Percentiles rank a stretch among this genome's conserved stretches.
Evolutionary conservation across 805 yeast genomes (phyloP).

Genomic region (Kodamaea nitidulidarum): DNA sequence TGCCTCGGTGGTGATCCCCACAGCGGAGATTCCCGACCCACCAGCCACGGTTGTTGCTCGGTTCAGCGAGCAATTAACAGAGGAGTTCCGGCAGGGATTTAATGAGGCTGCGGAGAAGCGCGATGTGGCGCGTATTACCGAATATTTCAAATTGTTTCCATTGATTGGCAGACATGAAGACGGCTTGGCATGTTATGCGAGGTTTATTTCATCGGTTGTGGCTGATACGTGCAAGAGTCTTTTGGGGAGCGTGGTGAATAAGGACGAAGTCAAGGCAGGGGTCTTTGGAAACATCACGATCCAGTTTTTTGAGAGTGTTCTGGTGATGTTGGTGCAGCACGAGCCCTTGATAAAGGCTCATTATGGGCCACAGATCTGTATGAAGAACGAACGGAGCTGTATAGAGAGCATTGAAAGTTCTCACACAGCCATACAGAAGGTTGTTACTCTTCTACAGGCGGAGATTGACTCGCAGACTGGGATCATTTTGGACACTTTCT

Average conservation of each 20-base stretch:
- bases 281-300: conserved; percentile 56
- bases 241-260: conserved; percentile 37
- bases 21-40: conserved; percentile 76
- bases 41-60: conserved; percentile 55
- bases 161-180: conserved; percentile 64
- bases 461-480: conserved; percentile 95
- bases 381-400: no score
- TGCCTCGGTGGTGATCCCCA: conserved; percentile 80
- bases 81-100: conserved; percentile 59
- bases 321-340: conserved; percentile 82
- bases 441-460: conserved; percentile 69
- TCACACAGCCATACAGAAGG: conserved; percentile 53
- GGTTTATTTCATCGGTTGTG: conserved; percentile 80
- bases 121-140: conserved; percentile 67
- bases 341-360: conserved; percentile 69
- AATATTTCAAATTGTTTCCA: conserved; percentile 84
- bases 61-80: conserved; percentile 59
- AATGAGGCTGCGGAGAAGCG: conserved; percentile 61
- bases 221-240: conserved; percentile 72
- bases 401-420: no score
- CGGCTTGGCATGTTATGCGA: conserved; percentile 80
- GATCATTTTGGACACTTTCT: conserved; percentile 77
- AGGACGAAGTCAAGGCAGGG: conserved; percentile 35
- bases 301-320: conserved; percentile 77
- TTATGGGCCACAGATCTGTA: no score